Conservation (phyloP, 225 moss, liverwort and hornwort species). For the Sphagnum tenellum region DNA sequence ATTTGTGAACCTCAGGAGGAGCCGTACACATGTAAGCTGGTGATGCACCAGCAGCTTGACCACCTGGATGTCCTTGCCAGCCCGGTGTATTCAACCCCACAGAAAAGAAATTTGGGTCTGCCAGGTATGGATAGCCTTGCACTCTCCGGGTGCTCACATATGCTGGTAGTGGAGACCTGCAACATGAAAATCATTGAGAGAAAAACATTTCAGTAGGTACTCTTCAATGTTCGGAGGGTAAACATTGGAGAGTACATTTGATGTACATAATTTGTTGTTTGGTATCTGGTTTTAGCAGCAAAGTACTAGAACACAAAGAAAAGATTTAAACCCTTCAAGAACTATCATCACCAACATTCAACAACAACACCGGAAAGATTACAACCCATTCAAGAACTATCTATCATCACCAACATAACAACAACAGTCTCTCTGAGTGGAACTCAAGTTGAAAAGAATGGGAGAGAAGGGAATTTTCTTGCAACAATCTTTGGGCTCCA, state of each 20-base stretch:
- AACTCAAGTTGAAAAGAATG: not conserved
- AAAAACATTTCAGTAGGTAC: too few relatives aligned
- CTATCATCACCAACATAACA: not conserved
- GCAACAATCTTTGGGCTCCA: constrained; percentile 25
- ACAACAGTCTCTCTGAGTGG: not conserved
- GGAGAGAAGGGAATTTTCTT: constrained; percentile 15
- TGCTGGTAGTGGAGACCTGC: constrained; percentile 39
- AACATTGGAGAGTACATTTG: too few relatives aligned
- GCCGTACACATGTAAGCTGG: constrained; percentile 47
- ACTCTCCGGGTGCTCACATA: constrained; percentile 23
- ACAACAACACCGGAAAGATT: too few relatives aligned
- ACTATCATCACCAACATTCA: too few relatives aligned
- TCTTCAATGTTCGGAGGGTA: too few relatives aligned
- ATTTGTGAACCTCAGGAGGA: constrained; percentile 44
- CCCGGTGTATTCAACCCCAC: constrained; percentile 28
- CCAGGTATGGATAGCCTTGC: constrained; percentile 44
- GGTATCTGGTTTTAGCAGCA: too few relatives aligned
- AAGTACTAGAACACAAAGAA: too few relatives aligned
- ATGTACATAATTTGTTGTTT: too few relatives aligned
- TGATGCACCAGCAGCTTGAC: constrained; percentile 10
- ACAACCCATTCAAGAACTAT: too few relatives aligned
- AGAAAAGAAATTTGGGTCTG: constrained; percentile 38
- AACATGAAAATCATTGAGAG: not conserved
- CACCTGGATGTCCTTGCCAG: constrained; percentile 9
- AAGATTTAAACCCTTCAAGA: too few relatives aligned